phyloP scores from a whole-genome alignment of 73 alveolate species.

The Blepharisma stoltei region DNA sequence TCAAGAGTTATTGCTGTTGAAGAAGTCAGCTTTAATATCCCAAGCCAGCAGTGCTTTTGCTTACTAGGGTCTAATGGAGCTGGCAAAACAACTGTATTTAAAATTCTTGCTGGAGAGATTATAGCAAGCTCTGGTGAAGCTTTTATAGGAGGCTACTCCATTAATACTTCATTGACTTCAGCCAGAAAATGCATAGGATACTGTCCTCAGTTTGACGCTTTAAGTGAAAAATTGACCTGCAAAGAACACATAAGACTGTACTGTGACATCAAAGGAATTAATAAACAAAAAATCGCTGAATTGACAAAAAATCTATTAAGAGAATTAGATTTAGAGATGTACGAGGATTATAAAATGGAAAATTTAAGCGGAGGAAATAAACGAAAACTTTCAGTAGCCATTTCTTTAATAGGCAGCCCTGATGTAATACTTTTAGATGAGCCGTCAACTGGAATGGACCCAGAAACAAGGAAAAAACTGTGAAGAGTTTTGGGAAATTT shows the following conservation, averaged over 20 bases:
- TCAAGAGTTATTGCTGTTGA: slow-evolving; percentile 50
- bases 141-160: slow-evolving; percentile 54
- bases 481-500: slow-evolving; percentile 66
- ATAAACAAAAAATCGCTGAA: slow-evolving; percentile 33
- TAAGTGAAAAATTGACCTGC: slow-evolving; percentile 87
- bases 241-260: slow-evolving; percentile 92
- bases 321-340: slow-evolving; percentile 66
- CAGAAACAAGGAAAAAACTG: slow-evolving; percentile 77
- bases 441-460: slow-evolving; percentile 96
- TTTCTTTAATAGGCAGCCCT: slow-evolving; percentile 90
- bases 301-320: slow-evolving; percentile 59
- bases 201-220: slow-evolving; percentile 97
- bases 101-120: slow-evolving; percentile 73
- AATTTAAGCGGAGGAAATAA: slow-evolving; percentile 95
- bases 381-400: slow-evolving; percentile 94
- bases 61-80: slow-evolving; percentile 61
- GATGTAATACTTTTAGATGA: slow-evolving; percentile 89
- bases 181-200: slow-evolving; percentile 63
- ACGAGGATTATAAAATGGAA: slow-evolving; percentile 54
- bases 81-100: slow-evolving; percentile 84
- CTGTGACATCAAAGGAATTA: slow-evolving; percentile 90
- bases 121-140: slow-evolving; percentile 60
- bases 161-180: slow-evolving; percentile 39
- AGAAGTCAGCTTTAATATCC: slow-evolving; percentile 52
- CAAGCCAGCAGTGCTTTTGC: slow-evolving; percentile 67